Conservation (phyloP, 2,329 filamentous ascomycete species). For the Ophidiomyces ophidiicola region DNA sequence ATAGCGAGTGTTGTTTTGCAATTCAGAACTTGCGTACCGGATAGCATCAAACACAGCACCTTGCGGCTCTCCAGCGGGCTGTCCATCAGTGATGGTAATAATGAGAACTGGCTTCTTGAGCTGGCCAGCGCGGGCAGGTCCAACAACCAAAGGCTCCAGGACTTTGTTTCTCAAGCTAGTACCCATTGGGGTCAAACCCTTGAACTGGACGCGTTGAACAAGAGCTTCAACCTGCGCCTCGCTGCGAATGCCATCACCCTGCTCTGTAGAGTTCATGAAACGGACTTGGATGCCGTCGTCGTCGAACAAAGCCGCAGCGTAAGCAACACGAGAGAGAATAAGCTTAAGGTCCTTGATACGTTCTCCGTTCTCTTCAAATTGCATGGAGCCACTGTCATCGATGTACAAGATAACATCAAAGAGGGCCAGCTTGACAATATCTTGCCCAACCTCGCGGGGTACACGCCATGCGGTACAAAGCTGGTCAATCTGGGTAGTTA, state of each 20-base stretch:
- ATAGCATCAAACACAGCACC: constrained; percentile 48
- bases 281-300: constrained; percentile 55
- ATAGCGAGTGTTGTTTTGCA: constrained; percentile 39
- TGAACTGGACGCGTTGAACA: constrained; percentile 48
- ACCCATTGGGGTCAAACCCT: constrained; percentile 55
- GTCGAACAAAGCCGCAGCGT: constrained; percentile 56
- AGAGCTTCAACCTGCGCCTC: constrained; percentile 48
- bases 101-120: constrained; percentile 53
- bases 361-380: constrained; percentile 54
- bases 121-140: constrained; percentile 40
- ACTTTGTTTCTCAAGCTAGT: constrained; percentile 52
- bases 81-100: constrained; percentile 54
- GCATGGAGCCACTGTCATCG: constrained; percentile 58
- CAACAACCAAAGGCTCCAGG: constrained; percentile 48
- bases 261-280: constrained; percentile 54
- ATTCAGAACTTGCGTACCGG: constrained; percentile 41
- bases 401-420: constrained; percentile 54
- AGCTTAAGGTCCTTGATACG: constrained; percentile 55
- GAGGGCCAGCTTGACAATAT: constrained; percentile 50
- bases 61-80: constrained; percentile 50
- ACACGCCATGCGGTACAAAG: constrained; percentile 47
- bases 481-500: constrained; percentile 41
- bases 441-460: constrained; percentile 48
- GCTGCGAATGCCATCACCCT: constrained; percentile 43
- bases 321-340: constrained; percentile 51